phyloP scores from a whole-genome alignment of 1,139 yeast species.

The Pneumocystis carinii region DNA sequence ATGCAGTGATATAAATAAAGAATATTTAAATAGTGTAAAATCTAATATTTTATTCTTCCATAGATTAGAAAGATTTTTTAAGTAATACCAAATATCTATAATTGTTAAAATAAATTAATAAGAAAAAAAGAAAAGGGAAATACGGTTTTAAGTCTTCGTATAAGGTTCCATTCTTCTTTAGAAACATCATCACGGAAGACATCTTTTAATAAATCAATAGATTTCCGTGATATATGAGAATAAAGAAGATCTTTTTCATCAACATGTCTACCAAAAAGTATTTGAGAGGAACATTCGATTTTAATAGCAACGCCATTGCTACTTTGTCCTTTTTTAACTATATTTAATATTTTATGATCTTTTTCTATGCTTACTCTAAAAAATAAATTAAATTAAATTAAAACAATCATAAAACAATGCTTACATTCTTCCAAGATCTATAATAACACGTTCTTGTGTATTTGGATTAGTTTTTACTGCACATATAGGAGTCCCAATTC shows the following conservation, averaged over 20 bases:
- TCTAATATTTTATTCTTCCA: not conserved
- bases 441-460: conserved; percentile 57
- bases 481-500: conserved; percentile 89
- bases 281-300: conserved; percentile 81
- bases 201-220: conserved; percentile 93
- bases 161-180: conserved; percentile 86
- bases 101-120: not conserved
- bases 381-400: conserved; percentile 20
- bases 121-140: conserved; percentile 42
- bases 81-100: not conserved
- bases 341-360: conserved; percentile 68
- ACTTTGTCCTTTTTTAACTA: conserved; percentile 86
- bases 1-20: not conserved
- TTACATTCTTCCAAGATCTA: conserved; percentile 45
- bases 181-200: conserved; percentile 91
- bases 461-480: conserved; percentile 81
- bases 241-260: conserved; percentile 82
- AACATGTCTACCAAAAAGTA: conserved; percentile 98
- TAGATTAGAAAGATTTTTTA: not conserved
- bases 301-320: conserved; percentile 98
- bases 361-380: conserved; percentile 55
- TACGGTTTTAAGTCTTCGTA: conserved; percentile 74
- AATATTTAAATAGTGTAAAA: not conserved
- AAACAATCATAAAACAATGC: conserved; percentile 31
- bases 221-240: conserved; percentile 72